A percentile compares a stretch with the other conserved stretches of the same genome.
Conservation (phyloP, 768 basidiomycete species). For the Lyophyllum shimeji region DNA sequence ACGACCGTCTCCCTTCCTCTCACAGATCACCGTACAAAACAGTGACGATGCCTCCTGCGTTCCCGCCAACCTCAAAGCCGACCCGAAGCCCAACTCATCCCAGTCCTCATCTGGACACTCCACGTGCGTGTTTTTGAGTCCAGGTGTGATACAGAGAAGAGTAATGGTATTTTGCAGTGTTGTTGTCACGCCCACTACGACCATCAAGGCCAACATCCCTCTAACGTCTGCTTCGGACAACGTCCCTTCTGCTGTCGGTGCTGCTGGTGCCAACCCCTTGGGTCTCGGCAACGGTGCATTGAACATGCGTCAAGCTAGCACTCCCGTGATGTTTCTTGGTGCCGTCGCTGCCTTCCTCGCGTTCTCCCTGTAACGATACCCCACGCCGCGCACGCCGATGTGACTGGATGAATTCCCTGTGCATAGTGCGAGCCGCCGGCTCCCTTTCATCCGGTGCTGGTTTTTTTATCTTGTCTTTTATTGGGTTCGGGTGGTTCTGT, state of each 20-base stretch:
- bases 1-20: constrained; percentile 2
- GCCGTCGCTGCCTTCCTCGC: constrained; percentile 39
- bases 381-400: constrained; percentile 16
- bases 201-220: constrained; percentile 8
- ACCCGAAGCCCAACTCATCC: constrained; percentile 16
- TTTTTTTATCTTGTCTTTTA: constrained; percentile 1
- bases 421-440: constrained; percentile 19
- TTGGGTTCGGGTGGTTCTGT: constrained; percentile 14
- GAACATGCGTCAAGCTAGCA: constrained; percentile 36
- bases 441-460: constrained; percentile 19
- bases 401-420: constrained; percentile 13
- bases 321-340: constrained; percentile 40
- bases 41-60: constrained; percentile 41
- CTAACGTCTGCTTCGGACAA: constrained; percentile 3
- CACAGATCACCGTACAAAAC: constrained; percentile 38
- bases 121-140: constrained; percentile 14
- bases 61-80: constrained; percentile 13
- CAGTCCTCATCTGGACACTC: constrained; percentile 13
- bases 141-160: neutral
- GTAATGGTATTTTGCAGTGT: constrained; percentile 16
- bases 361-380: constrained; percentile 36
- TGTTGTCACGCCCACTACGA: constrained; percentile 20
- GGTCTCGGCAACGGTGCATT: constrained; percentile 30
- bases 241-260: constrained; percentile 31
- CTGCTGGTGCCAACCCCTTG: constrained; percentile 39